Evolutionary conservation across 2,329 filamentous ascomycete genomes (phyloP), one percentile per base, ranked within the genome.

Genomic region (Curvularia hawaiiensis): DNA sequence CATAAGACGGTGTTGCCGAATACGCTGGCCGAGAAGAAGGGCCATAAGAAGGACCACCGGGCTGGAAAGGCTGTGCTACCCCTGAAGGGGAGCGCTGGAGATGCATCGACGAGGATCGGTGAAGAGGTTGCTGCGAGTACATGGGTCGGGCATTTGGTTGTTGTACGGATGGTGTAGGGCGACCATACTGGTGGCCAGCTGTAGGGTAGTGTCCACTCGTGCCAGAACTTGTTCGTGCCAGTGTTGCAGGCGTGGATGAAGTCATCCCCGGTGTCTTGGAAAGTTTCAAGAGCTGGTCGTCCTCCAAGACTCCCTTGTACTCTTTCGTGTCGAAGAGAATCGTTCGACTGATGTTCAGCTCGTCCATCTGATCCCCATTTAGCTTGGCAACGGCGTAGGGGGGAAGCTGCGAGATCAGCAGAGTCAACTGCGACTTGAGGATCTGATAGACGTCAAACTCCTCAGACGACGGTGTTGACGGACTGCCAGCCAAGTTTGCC

Each of bases 371-470:
- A 71, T 96, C 90, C 10, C 92, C 92, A 67, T 96, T 89, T 60
- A 97, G 80, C 69, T 95, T 94, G 6, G 92, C 88, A 24, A 97
- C 90, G 1, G 90, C 90, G 71, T 92, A 95, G 1, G 92, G 92
- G 1, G 92, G 92, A 11, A 97, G 79, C 39, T 84, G 86, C 63
- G 89, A 84, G 59, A 96, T 84, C 61, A 96, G 86, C 30, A 92
- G 79, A 0, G 86, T 81, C 20, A 97, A 80, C 70, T 93, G 91
- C 4, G 88, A 84, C 71, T 90, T 92, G 51, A 97, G 82, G 26
- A 88, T 83, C 62, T 91, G 83, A 72, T 96, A 96, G 0, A 84
- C 78, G 39, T 80, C 79, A 38, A 80, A 73, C 64, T 89, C 86
- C 30, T 83, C 81, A 18, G 80, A 76, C 0, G 88, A 87, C 9